A percentile compares a stretch with the other conserved stretches of the same genome.
Evolutionary conservation across 441 rosid genomes (phyloP).

Genomic region (Gossypium davidsonii): DNA sequence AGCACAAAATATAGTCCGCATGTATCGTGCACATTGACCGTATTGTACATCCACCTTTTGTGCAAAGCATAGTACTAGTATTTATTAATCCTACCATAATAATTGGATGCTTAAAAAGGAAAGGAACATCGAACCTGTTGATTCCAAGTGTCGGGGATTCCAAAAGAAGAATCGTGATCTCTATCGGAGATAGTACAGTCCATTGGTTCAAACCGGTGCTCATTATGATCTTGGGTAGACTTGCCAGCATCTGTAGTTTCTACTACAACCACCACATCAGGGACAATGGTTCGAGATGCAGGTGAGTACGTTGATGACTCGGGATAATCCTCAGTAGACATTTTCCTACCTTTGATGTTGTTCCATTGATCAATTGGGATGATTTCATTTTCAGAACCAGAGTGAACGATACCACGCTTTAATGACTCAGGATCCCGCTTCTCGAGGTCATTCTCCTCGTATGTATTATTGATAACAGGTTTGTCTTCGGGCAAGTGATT

Average conservation of each 20-base stretch:
- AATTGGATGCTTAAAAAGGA: not conserved
- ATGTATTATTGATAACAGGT: conserved; percentile 4
- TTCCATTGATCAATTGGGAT: not conserved
- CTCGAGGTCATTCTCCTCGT: conserved; percentile 3
- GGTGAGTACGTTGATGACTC: not conserved
- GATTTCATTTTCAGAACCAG: not conserved
- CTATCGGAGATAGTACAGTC: conserved; percentile 3
- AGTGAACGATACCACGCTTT: not conserved
- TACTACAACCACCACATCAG: not conserved
- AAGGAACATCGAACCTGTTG: conserved; percentile 37
- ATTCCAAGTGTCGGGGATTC: conserved; percentile 17
- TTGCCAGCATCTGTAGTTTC: not conserved
- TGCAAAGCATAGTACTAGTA: not conserved
- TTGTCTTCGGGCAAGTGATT: not conserved
- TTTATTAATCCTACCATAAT: not conserved
- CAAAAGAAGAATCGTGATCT: conserved; percentile 16
- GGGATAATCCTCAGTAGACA: not conserved
- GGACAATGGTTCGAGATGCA: conserved; percentile 3
- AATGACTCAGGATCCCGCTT: conserved; percentile 13
- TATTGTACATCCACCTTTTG: not conserved
- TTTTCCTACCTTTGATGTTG: not conserved
- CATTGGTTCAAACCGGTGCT: conserved; percentile 8
- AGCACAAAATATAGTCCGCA: not conserved
- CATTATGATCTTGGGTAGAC: conserved; percentile 13
- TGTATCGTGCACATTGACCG: too few relatives aligned